Conservation (phyloP, 768 basidiomycete species). For the Gelatoporia subvermispora region DNA sequence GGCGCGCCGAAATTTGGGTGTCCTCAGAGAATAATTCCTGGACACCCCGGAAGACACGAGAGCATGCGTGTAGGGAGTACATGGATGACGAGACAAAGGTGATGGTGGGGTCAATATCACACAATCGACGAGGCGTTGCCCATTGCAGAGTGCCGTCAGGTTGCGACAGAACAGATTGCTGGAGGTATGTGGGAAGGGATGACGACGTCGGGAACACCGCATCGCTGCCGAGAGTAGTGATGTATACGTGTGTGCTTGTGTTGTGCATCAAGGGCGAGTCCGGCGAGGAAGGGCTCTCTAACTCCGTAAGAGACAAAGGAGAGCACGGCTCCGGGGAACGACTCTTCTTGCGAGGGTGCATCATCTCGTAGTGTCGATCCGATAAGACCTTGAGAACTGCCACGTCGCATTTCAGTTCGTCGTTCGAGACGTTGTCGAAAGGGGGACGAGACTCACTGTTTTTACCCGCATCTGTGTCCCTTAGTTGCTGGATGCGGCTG, state of each 20-base stretch:
- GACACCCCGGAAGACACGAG: constrained; percentile 53
- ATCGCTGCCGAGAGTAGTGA: constrained; percentile 5
- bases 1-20: constrained; percentile 7
- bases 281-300: neutral
- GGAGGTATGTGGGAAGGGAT: constrained; percentile 1
- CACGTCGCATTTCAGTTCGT: neutral
- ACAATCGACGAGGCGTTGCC: constrained; percentile 44
- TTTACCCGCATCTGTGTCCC: constrained; percentile 71
- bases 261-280: neutral
- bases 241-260: constrained; percentile 4
- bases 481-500: constrained; percentile 72
- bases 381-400: constrained; percentile 22
- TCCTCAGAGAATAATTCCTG: constrained; percentile 21
- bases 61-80: constrained; percentile 49
- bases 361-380: constrained; percentile 23
- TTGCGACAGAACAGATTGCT: constrained; percentile 8
- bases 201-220: constrained; percentile 6
- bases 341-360: constrained; percentile 18
- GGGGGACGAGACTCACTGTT: constrained; percentile 42
- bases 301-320: neutral
- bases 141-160: constrained; percentile 10
- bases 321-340: neutral
- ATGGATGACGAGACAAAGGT: constrained; percentile 50
- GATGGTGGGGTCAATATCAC: constrained; percentile 60
- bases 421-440: neutral